phyloP scores from a whole-genome alignment of 805 yeast genomes.

The Scheffersomyces coipomensis region DNA sequence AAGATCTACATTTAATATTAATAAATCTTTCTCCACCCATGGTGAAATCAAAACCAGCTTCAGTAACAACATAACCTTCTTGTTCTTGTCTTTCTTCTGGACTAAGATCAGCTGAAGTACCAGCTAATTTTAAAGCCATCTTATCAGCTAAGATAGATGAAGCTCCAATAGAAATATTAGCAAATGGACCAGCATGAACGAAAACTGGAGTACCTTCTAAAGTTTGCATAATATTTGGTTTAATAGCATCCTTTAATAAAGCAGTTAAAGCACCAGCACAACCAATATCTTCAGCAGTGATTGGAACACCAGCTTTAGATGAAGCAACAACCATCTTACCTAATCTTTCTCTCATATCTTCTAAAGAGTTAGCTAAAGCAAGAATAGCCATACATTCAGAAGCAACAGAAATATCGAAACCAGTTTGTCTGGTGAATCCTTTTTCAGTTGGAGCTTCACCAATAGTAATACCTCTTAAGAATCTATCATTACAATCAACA shows the following conservation, averaged over 20 bases:
- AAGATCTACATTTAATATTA: constrained; percentile 78
- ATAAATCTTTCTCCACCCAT: constrained; percentile 90
- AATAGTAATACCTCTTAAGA: constrained; percentile 72
- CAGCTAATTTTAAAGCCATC: constrained; percentile 77
- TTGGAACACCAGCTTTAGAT: constrained; percentile 64
- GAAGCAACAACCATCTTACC: constrained; percentile 77
- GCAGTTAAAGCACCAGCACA: constrained; percentile 88
- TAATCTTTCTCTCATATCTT: constrained; percentile 71
- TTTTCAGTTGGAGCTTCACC: constrained; percentile 83
- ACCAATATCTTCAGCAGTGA: constrained; percentile 82
- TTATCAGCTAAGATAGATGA: constrained; percentile 80
- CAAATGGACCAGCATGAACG: constrained; percentile 88
- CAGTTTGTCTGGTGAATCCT: constrained; percentile 69
- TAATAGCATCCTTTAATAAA: constrained; percentile 74
- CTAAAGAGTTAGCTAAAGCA: constrained; percentile 68
- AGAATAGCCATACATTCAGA: constrained; percentile 84
- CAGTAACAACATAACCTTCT: constrained; percentile 79
- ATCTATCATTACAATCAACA: constrained; percentile 81
- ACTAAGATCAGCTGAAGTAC: constrained; percentile 50
- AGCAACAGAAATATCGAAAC: constrained; percentile 83
- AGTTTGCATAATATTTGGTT: constrained; percentile 86
- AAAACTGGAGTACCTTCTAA: constrained; percentile 86
- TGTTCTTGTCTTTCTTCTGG: constrained; percentile 45
- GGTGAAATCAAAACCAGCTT: constrained; percentile 87
- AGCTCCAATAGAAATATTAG: constrained; percentile 85